Base-by-base conservation (phyloP, 371 early-diverging fungal species). In the Mucor irregularis region DNA sequence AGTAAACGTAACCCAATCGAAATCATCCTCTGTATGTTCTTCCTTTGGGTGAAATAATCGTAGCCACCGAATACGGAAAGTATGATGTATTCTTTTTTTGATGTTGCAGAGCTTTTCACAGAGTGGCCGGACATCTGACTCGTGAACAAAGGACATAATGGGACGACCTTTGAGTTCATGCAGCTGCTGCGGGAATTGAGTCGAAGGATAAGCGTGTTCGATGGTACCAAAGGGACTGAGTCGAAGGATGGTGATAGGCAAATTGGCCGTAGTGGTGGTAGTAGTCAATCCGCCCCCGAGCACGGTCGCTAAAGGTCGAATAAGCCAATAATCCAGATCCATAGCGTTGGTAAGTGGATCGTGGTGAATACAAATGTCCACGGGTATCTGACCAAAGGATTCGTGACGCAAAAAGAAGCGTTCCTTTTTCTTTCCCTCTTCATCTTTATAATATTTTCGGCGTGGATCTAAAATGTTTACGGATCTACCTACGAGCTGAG, bases 121-220 rank as follows among this genome's bases (percentile, higher is more conserved):
- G 2, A 74, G 25, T 10, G 38, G 35, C n/a, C 63, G 61, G 2
- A 74, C 63, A 46, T 74, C 74, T 26, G 62, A 65, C 11, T 65
- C 50, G 26, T 74, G 68, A 31, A 74, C 53, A 60, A 67, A 74
- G 9, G 74, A 65, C 74, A 74, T 74, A 43, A 74, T 71, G 9
- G 74, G 71, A 26, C 43, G 62, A n/a, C 71, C 71, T 13, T 61
- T 45, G 4, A 74, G 59, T 21, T 64, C 49, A 21, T 14, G 33
- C 6, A 39, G 11, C 10, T 35, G 14, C 7, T 64, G 65, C 2
- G 64, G 66, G 35, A 62, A 61, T 21, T 62, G 43, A 16, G 29
- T 34, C 22, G 64, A 53, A 19, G 62, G 58, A 22, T 67, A 61
- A 17, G 63, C 69, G 16, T 62, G 68, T 13, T 66, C 74, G 28